Evolutionary conservation across 345 rosid species (phyloP), one percentile per base, ranked within the genome.

Genomic region (Eucalyptus coolabah): DNA sequence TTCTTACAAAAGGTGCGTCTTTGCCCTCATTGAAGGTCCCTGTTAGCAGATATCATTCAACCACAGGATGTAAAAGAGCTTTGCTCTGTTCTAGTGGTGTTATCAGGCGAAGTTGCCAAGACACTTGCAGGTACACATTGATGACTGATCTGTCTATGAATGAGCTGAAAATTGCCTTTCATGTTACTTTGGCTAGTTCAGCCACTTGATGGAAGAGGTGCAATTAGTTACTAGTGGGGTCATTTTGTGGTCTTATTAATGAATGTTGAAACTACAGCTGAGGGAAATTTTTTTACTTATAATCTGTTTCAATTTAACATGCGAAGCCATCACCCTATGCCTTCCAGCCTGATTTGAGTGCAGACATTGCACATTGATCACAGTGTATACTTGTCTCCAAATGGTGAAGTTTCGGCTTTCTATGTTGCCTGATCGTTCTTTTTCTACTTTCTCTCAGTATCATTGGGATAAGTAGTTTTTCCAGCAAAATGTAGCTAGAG

Each of bases 21-120:
- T 37, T 77, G 88, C 88, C 89, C 87, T 93, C 87, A 65, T 92
- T 91, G 89, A 92, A 98, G 99, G 96, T 97, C 99, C 81, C 97
- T 97, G 89, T 92, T 98, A 90, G 99, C 99, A 51, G 99, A 96
- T 91, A 95, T 96, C 89, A 96, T 98, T 90, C 96, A 96, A 93
- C 96, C 99, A 5, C 96, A 94, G 89, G 99, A 97, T 91, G 91
- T 98, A 90, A 96, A 93, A 94, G 99, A 96, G 88, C 98, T 98
- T 92, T 98, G 99, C 94, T 96, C 99, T 85, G 99, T 97, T 89
- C 93, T 98, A 93, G 99, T 95, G 54, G 92, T 98, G 86, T 88
- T 95, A 91, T 93, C 99, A 7, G 93, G 92, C 89, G 97, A 95
- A 94, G 94, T 98, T 88, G 99, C 96, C 50, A 97, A 94, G 92